phyloP scores from a whole-genome alignment of 805 yeast species.

The Suhomyces prunicola region DNA sequence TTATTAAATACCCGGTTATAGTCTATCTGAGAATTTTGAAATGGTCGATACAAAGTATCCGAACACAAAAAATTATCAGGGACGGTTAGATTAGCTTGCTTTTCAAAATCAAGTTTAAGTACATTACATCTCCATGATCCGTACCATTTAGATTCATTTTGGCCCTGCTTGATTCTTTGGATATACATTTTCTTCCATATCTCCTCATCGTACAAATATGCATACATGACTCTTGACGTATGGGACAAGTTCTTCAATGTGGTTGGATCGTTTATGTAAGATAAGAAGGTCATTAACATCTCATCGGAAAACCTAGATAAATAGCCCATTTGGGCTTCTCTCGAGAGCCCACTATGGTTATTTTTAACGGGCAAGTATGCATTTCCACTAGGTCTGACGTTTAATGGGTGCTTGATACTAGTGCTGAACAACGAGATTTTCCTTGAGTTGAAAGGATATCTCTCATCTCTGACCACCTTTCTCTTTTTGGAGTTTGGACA shows the following conservation, averaged over 20 bases:
- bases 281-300: constrained; percentile 50
- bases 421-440: constrained; percentile 20
- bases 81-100: constrained; percentile 47
- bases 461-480: background rate
- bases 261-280: constrained; percentile 42
- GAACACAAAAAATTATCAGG: constrained; percentile 58
- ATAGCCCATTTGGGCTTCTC: constrained; percentile 47
- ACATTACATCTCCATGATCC: constrained; percentile 81
- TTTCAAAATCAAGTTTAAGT: constrained; percentile 29
- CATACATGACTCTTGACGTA: constrained; percentile 66
- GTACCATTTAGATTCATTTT: constrained; percentile 46
- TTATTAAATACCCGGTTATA: constrained; percentile 49
- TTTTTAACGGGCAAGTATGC: constrained; percentile 36
- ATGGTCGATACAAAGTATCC: constrained; percentile 79
- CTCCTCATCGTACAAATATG: constrained; percentile 73
- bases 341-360: constrained; percentile 10
- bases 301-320: constrained; percentile 61
- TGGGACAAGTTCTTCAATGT: constrained; percentile 54
- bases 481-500: constrained; percentile 3
- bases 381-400: constrained; percentile 76
- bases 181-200: constrained; percentile 68
- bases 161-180: constrained; percentile 9
- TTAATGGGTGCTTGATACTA: constrained; percentile 60
- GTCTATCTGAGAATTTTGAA: constrained; percentile 71
- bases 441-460: constrained; percentile 8